A percentile compares a stretch with the other conserved stretches of the same genome.
Conservation (phyloP, 371 early-diverging fungal species). For the Blyttiomyces sp. region DNA sequence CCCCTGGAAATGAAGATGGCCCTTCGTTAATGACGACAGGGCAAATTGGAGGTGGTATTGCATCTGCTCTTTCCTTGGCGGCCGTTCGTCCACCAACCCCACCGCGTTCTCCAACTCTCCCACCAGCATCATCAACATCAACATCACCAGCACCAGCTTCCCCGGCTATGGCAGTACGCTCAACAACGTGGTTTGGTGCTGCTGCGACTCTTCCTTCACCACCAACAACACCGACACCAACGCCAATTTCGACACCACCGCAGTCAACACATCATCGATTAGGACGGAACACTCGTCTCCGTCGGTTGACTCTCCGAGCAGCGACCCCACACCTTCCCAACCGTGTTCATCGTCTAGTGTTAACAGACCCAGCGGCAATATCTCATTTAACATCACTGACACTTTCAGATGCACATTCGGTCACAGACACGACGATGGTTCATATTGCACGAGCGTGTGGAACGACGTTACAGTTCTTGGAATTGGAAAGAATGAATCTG, state of each 20-base stretch:
- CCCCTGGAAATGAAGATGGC: too few species aligned
- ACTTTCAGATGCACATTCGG: conserved; percentile 7
- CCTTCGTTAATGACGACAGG: too few species aligned
- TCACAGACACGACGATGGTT: conserved; percentile 10
- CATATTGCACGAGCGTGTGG: neutral
- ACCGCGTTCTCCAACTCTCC: too few species aligned
- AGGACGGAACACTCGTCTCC: neutral
- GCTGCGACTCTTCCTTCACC: too few species aligned
- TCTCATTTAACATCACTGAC: conserved; percentile 3
- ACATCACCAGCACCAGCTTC: too few species aligned
- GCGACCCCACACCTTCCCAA: conserved; percentile 12
- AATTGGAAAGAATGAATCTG: conserved; percentile 10
- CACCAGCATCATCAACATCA: too few species aligned
- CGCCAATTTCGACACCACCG: neutral
- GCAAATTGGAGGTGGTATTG: too few species aligned
- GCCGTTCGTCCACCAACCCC: too few species aligned
- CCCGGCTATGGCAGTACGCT: too few species aligned
- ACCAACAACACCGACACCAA: neutral
- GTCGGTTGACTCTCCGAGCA: conserved; percentile 1
- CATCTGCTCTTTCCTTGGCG: too few species aligned
- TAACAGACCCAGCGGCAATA: conserved; percentile 1
- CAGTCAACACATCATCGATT: too few species aligned
- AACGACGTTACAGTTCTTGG: conserved; percentile 1
- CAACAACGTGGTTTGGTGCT: too few species aligned
- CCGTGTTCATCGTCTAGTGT: neutral